These are phyloP conservation scores for Colletotrichum tamarilloi DNA, from an alignment of 2,329 filamentous ascomycete genomes.

Conservation along the genomic window DNA sequence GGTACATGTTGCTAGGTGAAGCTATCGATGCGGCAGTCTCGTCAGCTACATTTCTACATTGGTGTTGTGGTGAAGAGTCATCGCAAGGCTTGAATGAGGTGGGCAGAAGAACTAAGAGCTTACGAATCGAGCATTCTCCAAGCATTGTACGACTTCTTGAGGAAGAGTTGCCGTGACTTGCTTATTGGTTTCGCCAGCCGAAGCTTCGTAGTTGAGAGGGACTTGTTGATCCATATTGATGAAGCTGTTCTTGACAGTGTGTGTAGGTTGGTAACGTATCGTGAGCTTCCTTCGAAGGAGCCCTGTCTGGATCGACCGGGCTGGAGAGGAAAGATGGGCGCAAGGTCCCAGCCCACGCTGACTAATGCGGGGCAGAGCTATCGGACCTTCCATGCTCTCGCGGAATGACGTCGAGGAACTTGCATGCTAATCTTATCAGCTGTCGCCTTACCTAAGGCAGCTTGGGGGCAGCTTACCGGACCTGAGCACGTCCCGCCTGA, in stretches of 20 bases:
- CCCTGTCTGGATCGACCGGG: conserved; percentile 16
- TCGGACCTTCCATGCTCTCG: background rate
- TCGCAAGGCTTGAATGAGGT: background rate
- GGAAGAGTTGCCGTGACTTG: conserved; percentile 78
- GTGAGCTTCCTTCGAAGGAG: conserved; percentile 16
- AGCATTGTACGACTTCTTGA: conserved; percentile 86
- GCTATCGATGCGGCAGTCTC: conserved; percentile 60
- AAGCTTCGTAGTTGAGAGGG: conserved; percentile 80
- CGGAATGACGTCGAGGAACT: conserved; percentile 22
- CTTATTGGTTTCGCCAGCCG: conserved; percentile 78
- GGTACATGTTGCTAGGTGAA: conserved; percentile 93
- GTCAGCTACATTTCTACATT: conserved; percentile 31
- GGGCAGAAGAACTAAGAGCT: conserved; percentile 43
- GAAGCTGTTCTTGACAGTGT: conserved; percentile 39
- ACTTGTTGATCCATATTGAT: conserved; percentile 71
- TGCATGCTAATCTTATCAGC: conserved; percentile 23
- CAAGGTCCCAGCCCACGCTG: background rate
- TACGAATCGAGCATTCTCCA: conserved; percentile 96
- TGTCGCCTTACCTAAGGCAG: background rate
- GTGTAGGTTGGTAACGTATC: background rate
- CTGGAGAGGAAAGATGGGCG: conserved; percentile 23
- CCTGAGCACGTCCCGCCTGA: background rate
- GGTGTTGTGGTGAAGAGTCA: background rate
- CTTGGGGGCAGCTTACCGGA: background rate
- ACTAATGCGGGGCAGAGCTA: conserved; percentile 32